Evolutionary conservation across 2,329 filamentous ascomycete species (phyloP).

Genomic region (Cercospora berteroae): DNA sequence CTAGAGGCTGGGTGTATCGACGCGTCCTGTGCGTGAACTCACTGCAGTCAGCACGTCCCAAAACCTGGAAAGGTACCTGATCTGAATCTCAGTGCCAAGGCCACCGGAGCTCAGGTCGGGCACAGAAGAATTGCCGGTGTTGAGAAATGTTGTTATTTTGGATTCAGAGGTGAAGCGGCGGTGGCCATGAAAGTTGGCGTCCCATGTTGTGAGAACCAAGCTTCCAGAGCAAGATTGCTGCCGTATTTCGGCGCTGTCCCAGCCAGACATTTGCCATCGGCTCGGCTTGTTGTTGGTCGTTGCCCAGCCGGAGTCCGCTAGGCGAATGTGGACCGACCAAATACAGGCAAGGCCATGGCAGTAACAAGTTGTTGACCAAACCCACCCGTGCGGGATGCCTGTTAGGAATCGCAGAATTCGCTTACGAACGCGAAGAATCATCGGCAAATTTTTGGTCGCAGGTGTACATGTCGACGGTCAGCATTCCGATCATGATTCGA

Average conservation of each 20-base stretch:
- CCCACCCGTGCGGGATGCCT: constrained; percentile 1
- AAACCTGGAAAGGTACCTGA: not conserved
- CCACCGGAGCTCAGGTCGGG: not conserved
- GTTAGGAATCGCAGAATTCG: not conserved
- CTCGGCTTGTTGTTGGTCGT: constrained; percentile 10
- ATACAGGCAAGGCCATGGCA: not conserved
- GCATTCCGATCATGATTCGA: not conserved
- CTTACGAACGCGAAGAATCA: not conserved
- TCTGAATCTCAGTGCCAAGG: not conserved
- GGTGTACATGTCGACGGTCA: not conserved
- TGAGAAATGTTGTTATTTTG: constrained; percentile 1
- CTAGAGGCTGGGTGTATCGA: not conserved
- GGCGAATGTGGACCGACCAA: constrained; percentile 1
- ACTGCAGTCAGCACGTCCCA: not conserved
- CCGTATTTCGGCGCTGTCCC: not conserved
- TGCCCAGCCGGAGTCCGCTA: constrained; percentile 10
- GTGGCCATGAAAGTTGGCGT: not conserved
- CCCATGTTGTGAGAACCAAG: not conserved
- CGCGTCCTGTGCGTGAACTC: not conserved
- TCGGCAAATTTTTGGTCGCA: not conserved
- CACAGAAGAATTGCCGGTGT: not conserved
- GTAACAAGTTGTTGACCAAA: constrained; percentile 1
- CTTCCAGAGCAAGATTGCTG: not conserved
- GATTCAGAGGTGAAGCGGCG: not conserved
- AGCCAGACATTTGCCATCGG: constrained; percentile 8